These are phyloP conservation scores for Pseudogymnoascus sp. DNA, from an alignment of 2,329 filamentous ascomycete species.

Conservation along the genomic window DNA sequence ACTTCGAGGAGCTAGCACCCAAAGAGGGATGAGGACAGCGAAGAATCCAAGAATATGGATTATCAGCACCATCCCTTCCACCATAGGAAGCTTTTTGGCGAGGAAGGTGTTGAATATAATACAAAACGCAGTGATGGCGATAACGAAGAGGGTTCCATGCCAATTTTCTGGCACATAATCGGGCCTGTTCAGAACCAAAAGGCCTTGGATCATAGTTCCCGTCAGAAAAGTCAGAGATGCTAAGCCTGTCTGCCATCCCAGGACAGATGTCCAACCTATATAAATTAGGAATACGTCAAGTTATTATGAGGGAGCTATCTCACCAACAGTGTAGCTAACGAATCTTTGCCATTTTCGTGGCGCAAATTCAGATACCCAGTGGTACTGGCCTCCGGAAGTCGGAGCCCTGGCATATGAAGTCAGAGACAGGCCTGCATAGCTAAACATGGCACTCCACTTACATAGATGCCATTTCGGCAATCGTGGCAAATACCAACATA, in stretches of 20 bases:
- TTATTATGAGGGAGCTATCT: constrained; percentile 11
- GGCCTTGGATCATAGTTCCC: constrained; percentile 39
- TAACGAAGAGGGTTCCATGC: constrained; percentile 38
- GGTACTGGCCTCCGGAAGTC: constrained; percentile 51
- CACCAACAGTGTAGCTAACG: constrained; percentile 45
- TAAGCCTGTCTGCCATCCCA: constrained; percentile 39
- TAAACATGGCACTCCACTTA: constrained; percentile 12
- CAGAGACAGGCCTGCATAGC: not conserved
- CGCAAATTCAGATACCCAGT: constrained; percentile 50
- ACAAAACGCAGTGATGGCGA: constrained; percentile 35
- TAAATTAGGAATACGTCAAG: not conserved
- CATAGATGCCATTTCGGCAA: constrained; percentile 27
- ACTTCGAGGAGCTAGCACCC: constrained; percentile 25
- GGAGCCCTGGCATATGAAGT: constrained; percentile 36
- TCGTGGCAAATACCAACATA: constrained; percentile 20
- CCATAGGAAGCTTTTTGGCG: constrained; percentile 33
- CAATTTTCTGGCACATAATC: constrained; percentile 32
- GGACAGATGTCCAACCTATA: constrained; percentile 39
- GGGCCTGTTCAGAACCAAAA: constrained; percentile 29
- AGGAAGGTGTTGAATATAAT: constrained; percentile 39
- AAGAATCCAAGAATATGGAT: constrained; percentile 40
- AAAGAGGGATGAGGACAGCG: constrained; percentile 35
- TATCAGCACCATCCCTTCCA: constrained; percentile 38
- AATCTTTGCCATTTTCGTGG: constrained; percentile 42
- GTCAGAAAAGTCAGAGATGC: constrained; percentile 37